phyloP scores from a whole-genome alignment of 1,284 basidiomycete genomes.

The Trametes sp. region DNA sequence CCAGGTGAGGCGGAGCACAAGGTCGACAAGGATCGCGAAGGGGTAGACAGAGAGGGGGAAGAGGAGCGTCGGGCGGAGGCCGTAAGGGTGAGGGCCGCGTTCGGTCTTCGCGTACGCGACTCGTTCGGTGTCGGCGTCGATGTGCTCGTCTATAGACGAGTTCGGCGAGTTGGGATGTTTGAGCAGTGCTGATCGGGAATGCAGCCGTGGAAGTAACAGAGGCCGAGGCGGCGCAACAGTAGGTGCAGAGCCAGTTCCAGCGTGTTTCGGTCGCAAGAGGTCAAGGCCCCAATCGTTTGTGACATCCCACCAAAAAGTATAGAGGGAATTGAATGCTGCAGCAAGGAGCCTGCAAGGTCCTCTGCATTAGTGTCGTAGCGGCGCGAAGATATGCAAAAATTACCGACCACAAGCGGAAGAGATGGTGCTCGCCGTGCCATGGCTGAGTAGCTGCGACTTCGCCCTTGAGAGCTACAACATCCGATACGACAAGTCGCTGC shows the following conservation, averaged over 20 bases:
- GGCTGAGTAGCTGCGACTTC: constrained; percentile 51
- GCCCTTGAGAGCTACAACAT: constrained; percentile 60
- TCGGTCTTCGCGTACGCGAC: constrained; percentile 33
- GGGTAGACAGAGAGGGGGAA: constrained; percentile 90
- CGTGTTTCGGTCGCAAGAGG: constrained; percentile 60
- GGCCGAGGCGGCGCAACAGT: constrained; percentile 47
- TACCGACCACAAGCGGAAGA: constrained; percentile 85
- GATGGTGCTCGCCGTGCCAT: constrained; percentile 80
- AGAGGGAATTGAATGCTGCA: constrained; percentile 89
- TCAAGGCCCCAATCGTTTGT: constrained; percentile 98
- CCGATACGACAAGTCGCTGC: constrained; percentile 72
- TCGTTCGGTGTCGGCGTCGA: constrained; percentile 27
- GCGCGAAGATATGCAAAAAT: neutral
- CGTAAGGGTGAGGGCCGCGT: constrained; percentile 60
- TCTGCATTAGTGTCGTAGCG: too few relatives aligned
- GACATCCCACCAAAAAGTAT: constrained; percentile 99
- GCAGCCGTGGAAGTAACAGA: constrained; percentile 55
- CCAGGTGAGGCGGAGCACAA: constrained; percentile 95
- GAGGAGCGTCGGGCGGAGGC: constrained; percentile 75
- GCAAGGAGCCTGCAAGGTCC: constrained; percentile 73
- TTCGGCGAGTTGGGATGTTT: constrained; percentile 23
- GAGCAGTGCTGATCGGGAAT: constrained; percentile 40
- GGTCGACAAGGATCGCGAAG: constrained; percentile 83
- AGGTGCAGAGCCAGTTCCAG: constrained; percentile 28
- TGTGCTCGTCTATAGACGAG: constrained; percentile 35